Percentiles rank a stretch among this genome's conserved stretches.
Evolutionary conservation across 371 early-diverging fungal genomes (phyloP).

Genomic region (Syncephalastrum monosporum): DNA sequence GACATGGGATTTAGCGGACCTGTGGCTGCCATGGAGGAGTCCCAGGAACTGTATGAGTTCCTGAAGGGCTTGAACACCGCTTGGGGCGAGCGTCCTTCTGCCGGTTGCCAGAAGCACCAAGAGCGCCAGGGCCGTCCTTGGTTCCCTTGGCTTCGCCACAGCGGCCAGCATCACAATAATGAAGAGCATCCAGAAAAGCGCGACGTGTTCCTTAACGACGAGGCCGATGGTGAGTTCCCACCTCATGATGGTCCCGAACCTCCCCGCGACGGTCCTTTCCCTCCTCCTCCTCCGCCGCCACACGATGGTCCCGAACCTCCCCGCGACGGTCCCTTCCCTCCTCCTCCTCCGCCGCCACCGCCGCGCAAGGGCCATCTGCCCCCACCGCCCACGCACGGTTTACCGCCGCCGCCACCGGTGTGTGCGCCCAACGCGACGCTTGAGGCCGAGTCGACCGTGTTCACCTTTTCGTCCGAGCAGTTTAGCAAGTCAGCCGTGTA

Average conservation of each 20-base stretch:
- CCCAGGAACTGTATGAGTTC: constrained; percentile 9
- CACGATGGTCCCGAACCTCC: too few relatives aligned
- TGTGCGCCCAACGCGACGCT: constrained; percentile 11
- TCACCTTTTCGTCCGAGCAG: constrained; percentile 21
- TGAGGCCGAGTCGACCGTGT: constrained; percentile 8
- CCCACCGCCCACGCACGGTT: neutral
- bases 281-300: too few relatives aligned
- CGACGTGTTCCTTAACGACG: too few relatives aligned
- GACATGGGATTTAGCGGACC: too few relatives aligned
- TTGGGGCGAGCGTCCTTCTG: constrained; percentile 1
- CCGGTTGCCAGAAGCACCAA: constrained; percentile 2
- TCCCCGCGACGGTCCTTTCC: too few relatives aligned
- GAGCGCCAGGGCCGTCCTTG: neutral
- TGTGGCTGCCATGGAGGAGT: neutral
- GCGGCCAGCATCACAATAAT: neutral
- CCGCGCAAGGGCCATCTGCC: neutral
- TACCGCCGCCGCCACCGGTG: constrained; percentile 7
- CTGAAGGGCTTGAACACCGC: constrained; percentile 6
- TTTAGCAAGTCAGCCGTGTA: constrained; percentile 15
- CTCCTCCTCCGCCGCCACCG: neutral
- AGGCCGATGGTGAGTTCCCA: too few relatives aligned
- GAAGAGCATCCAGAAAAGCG: too few relatives aligned
- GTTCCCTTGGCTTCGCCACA: neutral
- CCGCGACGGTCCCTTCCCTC: too few relatives aligned
- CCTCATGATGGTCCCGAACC: too few relatives aligned